Evolutionary conservation across 805 yeast genomes (phyloP).

Genomic region (Ogataea siamensis): DNA sequence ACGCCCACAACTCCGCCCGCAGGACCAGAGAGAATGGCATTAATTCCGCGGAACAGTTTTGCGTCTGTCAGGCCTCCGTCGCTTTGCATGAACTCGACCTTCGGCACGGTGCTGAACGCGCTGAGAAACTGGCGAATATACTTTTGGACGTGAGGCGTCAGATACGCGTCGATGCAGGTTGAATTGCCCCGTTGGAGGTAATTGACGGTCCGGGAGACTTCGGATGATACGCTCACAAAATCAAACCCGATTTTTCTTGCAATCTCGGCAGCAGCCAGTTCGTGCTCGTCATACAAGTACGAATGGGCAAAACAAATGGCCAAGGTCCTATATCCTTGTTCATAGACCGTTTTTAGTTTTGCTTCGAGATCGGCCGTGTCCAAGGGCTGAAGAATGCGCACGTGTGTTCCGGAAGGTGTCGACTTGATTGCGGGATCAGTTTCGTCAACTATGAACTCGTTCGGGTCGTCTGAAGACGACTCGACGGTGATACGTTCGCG

Average conservation of each 20-base stretch:
- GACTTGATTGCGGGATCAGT: slow-evolving; percentile 13
- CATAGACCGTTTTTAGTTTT: slow-evolving; percentile 23
- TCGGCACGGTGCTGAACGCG: slow-evolving; percentile 34
- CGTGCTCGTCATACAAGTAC: slow-evolving; percentile 39
- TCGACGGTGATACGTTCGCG: slow-evolving; percentile 26
- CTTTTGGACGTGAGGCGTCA: slow-evolving; percentile 40
- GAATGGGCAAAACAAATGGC: slow-evolving; percentile 39
- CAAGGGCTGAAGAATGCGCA: slow-evolving; percentile 26
- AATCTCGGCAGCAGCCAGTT: slow-evolving; percentile 32
- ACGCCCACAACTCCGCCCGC: slow-evolving; percentile 62
- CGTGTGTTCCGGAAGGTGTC: slow-evolving; percentile 20
- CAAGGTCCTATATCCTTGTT: slow-evolving; percentile 26
- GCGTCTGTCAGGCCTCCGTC: slow-evolving; percentile 56
- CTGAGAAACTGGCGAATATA: slow-evolving; percentile 38
- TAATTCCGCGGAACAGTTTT: slow-evolving; percentile 49
- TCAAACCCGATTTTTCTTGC: slow-evolving; percentile 43
- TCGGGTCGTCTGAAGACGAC: slow-evolving; percentile 28
- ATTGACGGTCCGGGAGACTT: slow-evolving; percentile 37
- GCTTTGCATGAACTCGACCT: slow-evolving; percentile 54
- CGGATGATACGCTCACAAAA: slow-evolving; percentile 35
- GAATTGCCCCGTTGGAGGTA: slow-evolving; percentile 41
- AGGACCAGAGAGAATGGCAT: slow-evolving; percentile 54
- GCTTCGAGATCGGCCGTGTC: slow-evolving; percentile 17
- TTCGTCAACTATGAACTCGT: slow-evolving; percentile 13
- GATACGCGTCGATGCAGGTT: slow-evolving; percentile 41